Conservation (phyloP, 345 rosid species). For the Citrus maxima region DNA sequence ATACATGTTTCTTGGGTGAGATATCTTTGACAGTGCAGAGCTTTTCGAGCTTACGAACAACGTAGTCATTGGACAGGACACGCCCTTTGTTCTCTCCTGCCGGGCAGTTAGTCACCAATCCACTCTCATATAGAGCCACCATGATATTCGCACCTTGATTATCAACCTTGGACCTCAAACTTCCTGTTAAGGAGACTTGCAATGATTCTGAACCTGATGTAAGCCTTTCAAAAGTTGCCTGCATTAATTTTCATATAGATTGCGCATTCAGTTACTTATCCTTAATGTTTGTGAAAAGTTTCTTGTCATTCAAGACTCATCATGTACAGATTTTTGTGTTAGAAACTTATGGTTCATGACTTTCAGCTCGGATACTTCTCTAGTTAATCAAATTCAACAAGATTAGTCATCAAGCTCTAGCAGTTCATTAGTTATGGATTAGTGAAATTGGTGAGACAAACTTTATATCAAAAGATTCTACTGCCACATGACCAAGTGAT, state of each 20-base stretch:
- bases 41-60: conserved; percentile 77
- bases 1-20: conserved; percentile 51
- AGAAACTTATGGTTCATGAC: background rate
- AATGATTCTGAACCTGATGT: conserved; percentile 53
- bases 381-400: background rate
- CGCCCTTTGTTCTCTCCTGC: conserved; percentile 80
- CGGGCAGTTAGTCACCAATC: conserved; percentile 60
- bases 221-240: conserved; percentile 69
- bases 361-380: background rate
- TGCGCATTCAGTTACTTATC: background rate
- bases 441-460: background rate
- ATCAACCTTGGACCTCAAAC: conserved; percentile 54
- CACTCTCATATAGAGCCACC: conserved; percentile 79
- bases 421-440: too few relatives aligned
- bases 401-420: too few relatives aligned
- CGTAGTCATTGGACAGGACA: conserved; percentile 66
- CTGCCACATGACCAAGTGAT: background rate
- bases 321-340: background rate
- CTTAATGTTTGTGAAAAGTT: background rate
- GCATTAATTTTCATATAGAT: background rate
- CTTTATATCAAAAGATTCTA: background rate
- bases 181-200: conserved; percentile 56
- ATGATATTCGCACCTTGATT: conserved; percentile 53
- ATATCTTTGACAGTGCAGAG: conserved; percentile 62
- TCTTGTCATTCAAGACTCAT: background rate